Base-by-base conservation (phyloP, 352 stramenopile species). In the Phytopythium kandeliae region DNA sequence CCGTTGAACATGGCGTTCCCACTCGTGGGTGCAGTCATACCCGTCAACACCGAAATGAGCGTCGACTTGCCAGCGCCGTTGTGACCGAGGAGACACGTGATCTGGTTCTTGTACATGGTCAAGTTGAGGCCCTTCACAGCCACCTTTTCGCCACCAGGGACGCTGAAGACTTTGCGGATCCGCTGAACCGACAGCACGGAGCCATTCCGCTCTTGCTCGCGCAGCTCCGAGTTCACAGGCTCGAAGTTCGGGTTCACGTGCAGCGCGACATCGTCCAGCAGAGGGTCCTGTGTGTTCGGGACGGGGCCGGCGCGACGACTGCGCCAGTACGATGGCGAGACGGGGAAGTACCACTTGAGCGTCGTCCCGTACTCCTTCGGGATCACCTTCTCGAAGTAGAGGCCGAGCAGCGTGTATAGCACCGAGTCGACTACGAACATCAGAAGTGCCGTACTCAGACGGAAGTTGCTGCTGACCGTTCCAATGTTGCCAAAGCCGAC, bases 11-110 rank as follows among this genome's bases (percentile, higher is more conserved):
- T 65, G 19, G 77, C 85, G 21, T 88, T 58, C 43, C 85, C 85
- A n/a, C 62, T 63, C 10, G 72, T 60, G 7, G 71, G 58, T 0
- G 79, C 67, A 26, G 89, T 67, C 62, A 95, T 80, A 7, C 92
- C 90, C 5, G 87, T 98, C 31, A 98, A 58, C 74, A 97, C 95
- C 5, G 68, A 89, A 22, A 98, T 95, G 8, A 92, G 71, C 10
- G 92, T 97, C 34, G 80, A 85, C 59, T 97, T 97, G 22, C 89
- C 88, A 38, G 85, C 86, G 44, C 90, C 91, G 59, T 97, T 97
- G 60, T 98, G 92, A 16, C 92, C 92, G 8, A 98, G 69, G 22
- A 98, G 69, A 49, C 74, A 88, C 17, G 87, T 94, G 58, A 97
- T 96, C 59, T 97, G 86, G 33, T 88, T 83, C 57, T 93, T 76